Evolutionary conservation across 2,329 filamentous ascomycete genomes (phyloP).

Genomic region (Camillea tinctor): DNA sequence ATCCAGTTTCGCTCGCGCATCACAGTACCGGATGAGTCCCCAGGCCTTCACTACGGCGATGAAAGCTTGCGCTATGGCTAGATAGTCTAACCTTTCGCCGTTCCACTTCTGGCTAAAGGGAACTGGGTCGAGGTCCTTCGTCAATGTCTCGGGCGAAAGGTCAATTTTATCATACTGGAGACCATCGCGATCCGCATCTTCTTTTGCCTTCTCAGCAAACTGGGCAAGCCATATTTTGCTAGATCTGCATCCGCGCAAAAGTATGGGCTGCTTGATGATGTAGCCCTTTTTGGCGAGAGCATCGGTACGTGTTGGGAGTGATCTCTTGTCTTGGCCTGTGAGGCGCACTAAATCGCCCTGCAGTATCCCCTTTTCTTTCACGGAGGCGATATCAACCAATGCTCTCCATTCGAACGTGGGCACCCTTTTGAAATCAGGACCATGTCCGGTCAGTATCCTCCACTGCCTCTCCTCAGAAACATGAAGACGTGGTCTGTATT

Average conservation of each 20-base stretch:
- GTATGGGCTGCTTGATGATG: slow-evolving; percentile 58
- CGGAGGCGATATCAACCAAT: slow-evolving; percentile 56
- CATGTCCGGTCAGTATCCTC: slow-evolving; percentile 59
- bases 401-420: slow-evolving; percentile 60
- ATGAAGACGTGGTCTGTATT: slow-evolving; percentile 37
- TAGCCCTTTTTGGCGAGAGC: slow-evolving; percentile 60
- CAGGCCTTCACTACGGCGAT: slow-evolving; percentile 58
- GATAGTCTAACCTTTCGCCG: slow-evolving; percentile 57
- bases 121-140: slow-evolving; percentile 50
- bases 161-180: slow-evolving; percentile 37
- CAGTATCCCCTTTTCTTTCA: slow-evolving; percentile 53
- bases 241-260: slow-evolving; percentile 58
- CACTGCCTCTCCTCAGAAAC: slow-evolving; percentile 57
- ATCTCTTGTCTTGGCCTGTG: slow-evolving; percentile 62
- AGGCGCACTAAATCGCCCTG: slow-evolving; percentile 59
- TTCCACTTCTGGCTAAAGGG: slow-evolving; percentile 58
- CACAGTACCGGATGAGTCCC: slow-evolving; percentile 56
- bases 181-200: slow-evolving; percentile 37
- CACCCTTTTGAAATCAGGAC: slow-evolving; percentile 56
- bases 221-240: slow-evolving; percentile 61
- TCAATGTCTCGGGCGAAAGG: slow-evolving; percentile 39
- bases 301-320: slow-evolving; percentile 61
- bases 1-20: slow-evolving; percentile 58
- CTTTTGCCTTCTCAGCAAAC: slow-evolving; percentile 46
- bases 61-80: slow-evolving; percentile 55